Conservation (phyloP, 2,329 filamentous ascomycete genomes). For the Fusarium sp. region DNA sequence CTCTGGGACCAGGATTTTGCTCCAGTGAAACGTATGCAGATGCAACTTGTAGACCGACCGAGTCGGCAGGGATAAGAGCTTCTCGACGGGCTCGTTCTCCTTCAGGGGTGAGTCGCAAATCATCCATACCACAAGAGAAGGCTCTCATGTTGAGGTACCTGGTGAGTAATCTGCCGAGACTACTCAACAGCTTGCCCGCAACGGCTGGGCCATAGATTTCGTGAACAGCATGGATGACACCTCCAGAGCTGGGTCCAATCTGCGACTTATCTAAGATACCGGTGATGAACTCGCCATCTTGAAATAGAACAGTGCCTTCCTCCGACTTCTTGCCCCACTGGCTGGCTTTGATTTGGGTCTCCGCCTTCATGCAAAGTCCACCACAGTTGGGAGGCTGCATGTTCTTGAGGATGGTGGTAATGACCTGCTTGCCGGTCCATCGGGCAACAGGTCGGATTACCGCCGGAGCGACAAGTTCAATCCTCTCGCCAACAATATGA, state of each 20-base stretch:
- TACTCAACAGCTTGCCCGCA: slow-evolving; percentile 89
- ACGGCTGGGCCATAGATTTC: slow-evolving; percentile 91
- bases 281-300: slow-evolving; percentile 86
- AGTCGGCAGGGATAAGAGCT: slow-evolving; percentile 74
- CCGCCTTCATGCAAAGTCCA: slow-evolving; percentile 82
- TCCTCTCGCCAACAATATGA: slow-evolving; percentile 84
- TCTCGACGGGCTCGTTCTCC: slow-evolving; percentile 80
- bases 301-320: slow-evolving; percentile 84
- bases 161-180: slow-evolving; percentile 89
- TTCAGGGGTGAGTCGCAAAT: slow-evolving; percentile 84
- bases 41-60: slow-evolving; percentile 82
- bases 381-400: slow-evolving; percentile 82
- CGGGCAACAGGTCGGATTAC: slow-evolving; percentile 82
- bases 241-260: slow-evolving; percentile 87
- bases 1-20: slow-evolving; percentile 70
- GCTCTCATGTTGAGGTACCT: slow-evolving; percentile 92
- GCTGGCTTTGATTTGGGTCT: slow-evolving; percentile 80
- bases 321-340: slow-evolving; percentile 83
- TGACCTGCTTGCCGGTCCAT: slow-evolving; percentile 97
- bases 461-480: slow-evolving; percentile 84
- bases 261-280: slow-evolving; percentile 97
- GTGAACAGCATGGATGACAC: slow-evolving; percentile 91
- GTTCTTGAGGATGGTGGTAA: slow-evolving; percentile 93
- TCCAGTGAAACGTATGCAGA: slow-evolving; percentile 89
- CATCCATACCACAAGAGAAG: slow-evolving; percentile 97